Base-by-base conservation (phyloP, 1,284 basidiomycete species). In the Mixia osmundae region DNA sequence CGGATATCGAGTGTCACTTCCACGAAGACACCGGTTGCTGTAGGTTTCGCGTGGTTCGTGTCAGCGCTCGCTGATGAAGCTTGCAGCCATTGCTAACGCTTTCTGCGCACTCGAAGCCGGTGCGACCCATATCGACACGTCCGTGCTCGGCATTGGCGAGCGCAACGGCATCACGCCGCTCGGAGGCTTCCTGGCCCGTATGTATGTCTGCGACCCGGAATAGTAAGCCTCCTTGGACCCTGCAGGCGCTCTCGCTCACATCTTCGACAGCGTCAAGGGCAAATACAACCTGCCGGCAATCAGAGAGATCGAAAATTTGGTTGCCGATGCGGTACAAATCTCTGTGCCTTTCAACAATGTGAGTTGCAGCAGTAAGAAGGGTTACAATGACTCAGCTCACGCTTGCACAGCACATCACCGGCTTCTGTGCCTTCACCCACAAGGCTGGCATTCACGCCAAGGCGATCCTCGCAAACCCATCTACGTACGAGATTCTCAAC, bases 391-490 rank as follows among this genome's bases (percentile, higher is more conserved):
- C 20, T 36, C 3, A 19, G 9, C 7, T 4, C 8, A 7, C 34
- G 9, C 3, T 24, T 12, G 35, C 15, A 57, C 56, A 62, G 61
- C 60, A 65, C 54, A 66, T 68, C 50, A 68, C 66, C 39, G 91
- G 91, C 21, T 97, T 95, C 64, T 97, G 91, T 56, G 91, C 91
- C 14, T 99, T 99, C 65, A 99, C 91, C 19, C 91, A 97, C 74
- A 97, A 99, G 73, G 91, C 91, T 22, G 91, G 91, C 59, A 99
- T 99, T 50, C 91, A 99, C 60, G 91, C 91, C 63, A 99, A 99
- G 69, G 91, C 91, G 28, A 99, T 99, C 59, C 71, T 99, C 39
- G 95, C 95, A 65, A 97, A 99, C 68, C 91, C 91, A 1, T 82
- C 77, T 52, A 99, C 91, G 8, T 99, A 97, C 61, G 83, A 91